phyloP scores from a whole-genome alignment of 352 stramenopile species.

The Paralagenidium karlingii region DNA sequence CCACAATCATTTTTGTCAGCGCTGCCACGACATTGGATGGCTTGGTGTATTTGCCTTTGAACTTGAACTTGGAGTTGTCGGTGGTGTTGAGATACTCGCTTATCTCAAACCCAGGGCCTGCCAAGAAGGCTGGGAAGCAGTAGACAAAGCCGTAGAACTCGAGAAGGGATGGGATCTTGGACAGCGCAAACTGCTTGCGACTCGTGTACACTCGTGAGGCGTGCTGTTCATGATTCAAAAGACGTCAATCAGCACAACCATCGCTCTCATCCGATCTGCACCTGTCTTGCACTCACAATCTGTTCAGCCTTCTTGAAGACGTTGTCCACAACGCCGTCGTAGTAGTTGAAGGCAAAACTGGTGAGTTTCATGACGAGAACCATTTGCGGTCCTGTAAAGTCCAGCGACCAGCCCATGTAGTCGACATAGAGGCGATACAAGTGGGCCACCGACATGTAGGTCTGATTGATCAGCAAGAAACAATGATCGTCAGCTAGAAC shows the following conservation, averaged over 20 bases:
- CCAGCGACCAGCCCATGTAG: conserved; percentile 87
- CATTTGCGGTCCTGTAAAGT: conserved; percentile 86
- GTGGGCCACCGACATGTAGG: conserved; percentile 87
- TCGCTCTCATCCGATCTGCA: neutral
- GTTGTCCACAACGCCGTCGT: conserved; percentile 70
- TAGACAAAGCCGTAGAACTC: conserved; percentile 96
- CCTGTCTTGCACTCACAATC: too few relatives aligned
- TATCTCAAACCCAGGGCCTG: conserved; percentile 92
- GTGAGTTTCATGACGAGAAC: conserved; percentile 96
- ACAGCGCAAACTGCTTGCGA: conserved; percentile 56
- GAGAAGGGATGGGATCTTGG: conserved; percentile 79
- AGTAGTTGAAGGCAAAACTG: conserved; percentile 95
- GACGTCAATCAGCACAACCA: neutral
- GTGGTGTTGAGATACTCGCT: conserved; percentile 85
- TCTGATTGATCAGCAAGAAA: conserved; percentile 34
- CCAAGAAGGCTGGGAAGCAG: conserved; percentile 93
- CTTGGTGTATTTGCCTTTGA: conserved; percentile 24
- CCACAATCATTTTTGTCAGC: conserved; percentile 69
- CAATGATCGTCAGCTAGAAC: too few relatives aligned
- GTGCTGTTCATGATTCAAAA: neutral
- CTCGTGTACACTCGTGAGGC: conserved; percentile 3
- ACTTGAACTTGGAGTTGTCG: conserved; percentile 38
- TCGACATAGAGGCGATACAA: conserved; percentile 94
- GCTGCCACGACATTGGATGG: conserved; percentile 54
- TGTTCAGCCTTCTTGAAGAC: neutral